Conservation (phyloP, 2,329 filamentous ascomycete species). For the Elsinoe necatrix region DNA sequence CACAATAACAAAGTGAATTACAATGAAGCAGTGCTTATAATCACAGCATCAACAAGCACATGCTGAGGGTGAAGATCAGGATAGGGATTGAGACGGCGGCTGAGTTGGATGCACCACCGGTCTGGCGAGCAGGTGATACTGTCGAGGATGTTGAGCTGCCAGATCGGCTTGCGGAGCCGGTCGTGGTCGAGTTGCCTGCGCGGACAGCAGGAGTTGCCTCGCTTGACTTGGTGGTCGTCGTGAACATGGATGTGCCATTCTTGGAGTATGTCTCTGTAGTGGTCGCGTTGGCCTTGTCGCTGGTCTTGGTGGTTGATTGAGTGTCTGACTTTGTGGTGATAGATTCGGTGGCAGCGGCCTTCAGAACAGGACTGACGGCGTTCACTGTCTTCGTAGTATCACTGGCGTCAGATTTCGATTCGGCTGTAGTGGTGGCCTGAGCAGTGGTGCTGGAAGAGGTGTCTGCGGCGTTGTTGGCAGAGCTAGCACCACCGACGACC, state of each 20-base stretch:
- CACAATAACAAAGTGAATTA: background rate
- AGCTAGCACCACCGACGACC: slow-evolving; percentile 22
- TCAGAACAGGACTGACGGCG: background rate
- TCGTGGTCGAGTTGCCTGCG: background rate
- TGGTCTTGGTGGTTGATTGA: background rate
- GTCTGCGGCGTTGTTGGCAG: background rate
- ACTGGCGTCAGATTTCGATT: background rate
- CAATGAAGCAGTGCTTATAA: background rate
- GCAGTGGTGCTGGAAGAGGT: background rate
- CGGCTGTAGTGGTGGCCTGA: background rate
- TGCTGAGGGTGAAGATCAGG: slow-evolving; percentile 9
- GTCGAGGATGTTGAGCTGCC: slow-evolving; percentile 3
- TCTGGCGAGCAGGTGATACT: slow-evolving; percentile 5
- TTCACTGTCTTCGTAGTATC: background rate
- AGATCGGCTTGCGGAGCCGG: slow-evolving; percentile 4
- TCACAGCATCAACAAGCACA: slow-evolving; percentile 14
- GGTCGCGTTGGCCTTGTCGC: background rate
- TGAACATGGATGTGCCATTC: background rate
- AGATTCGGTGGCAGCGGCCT: background rate
- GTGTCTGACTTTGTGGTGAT: slow-evolving; percentile 7
- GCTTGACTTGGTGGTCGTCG: slow-evolving; percentile 1
- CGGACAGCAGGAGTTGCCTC: background rate
- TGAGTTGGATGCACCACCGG: background rate
- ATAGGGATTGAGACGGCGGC: background rate
- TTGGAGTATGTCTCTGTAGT: background rate